Base-by-base conservation (phyloP, 2,329 filamentous ascomycete genomes). In the Hymenoscyphus scutula region DNA sequence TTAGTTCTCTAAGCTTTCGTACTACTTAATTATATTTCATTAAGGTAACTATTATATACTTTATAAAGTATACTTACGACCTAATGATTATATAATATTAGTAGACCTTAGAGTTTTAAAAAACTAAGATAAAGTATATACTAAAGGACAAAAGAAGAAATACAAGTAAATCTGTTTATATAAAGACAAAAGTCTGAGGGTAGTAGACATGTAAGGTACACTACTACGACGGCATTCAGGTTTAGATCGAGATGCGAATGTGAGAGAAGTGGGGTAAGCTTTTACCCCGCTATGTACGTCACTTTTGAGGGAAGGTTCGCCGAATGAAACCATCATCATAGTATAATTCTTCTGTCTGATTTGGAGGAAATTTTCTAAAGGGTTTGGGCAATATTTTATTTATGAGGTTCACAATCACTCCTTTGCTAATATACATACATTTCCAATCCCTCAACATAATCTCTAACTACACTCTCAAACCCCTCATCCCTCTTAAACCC, bases 381-480 rank as follows among this genome's bases (percentile, higher is more conserved):
- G n/a, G n/a, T n/a, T n/a, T n/a, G n/a, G n/a, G n/a, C n/a, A n/a
- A n/a, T n/a, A n/a, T n/a, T n/a, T n/a, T n/a, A n/a, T n/a, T n/a
- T n/a, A n/a, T n/a, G n/a, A n/a, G n/a, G n/a, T n/a, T n/a, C n/a
- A n/a, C n/a, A n/a, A n/a, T n/a, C n/a, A n/a, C n/a, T n/a, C n/a
- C n/a, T n/a, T 38, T 15, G 3, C 23, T 13, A n/a, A 27, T 5
- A 23, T 0, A 23, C 23, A 55, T 37, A 62, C 10, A 30, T 29
- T 15, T 69, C 37, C 62, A 71, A 60, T 23, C 67, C 68, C 7
- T 65, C 65, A 34, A 64, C 74, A 67, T 85, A 86, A 71, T 86
- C 81, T 71, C 77, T 78, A 11, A 87, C 84, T 5, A 84, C 75
- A 55, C 80, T 76, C 68, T 86, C 83, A 61, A 81, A 83, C 8